phyloP scores from a whole-genome alignment of 2,329 filamentous ascomycete genomes.

The Epichloe baconii region DNA sequence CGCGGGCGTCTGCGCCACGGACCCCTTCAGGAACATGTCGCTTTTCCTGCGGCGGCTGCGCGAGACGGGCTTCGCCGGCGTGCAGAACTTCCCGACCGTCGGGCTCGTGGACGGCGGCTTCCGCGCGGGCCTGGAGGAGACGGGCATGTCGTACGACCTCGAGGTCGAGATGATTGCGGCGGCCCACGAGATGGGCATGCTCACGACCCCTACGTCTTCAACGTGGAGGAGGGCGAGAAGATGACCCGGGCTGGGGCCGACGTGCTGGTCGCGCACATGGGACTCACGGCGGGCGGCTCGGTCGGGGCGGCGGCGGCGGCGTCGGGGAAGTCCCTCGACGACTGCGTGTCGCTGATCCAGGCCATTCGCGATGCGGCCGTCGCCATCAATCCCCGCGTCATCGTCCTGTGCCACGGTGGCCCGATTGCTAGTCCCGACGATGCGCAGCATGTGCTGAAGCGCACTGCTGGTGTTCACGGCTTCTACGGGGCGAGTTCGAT shows the following conservation, averaged over 20 bases:
- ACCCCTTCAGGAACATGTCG: conserved; percentile 52
- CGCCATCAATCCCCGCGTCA: conserved; percentile 39
- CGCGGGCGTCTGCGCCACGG: conserved; percentile 58
- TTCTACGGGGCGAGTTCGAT: conserved; percentile 61
- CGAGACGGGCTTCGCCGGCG: conserved; percentile 50
- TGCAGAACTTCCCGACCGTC: conserved; percentile 65
- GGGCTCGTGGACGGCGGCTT: conserved; percentile 58
- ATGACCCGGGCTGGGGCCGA: conserved; percentile 56
- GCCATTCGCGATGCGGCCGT: conserved; percentile 49
- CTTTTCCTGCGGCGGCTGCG: conserved; percentile 47
- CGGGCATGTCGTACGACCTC: conserved; percentile 53
- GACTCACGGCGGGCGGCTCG: conserved; percentile 48
- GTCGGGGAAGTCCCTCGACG: conserved; percentile 47
- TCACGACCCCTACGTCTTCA: conserved; percentile 61
- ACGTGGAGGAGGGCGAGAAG: conserved; percentile 41
- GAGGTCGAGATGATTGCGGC: conserved; percentile 54
- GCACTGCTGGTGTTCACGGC: conserved; percentile 50
- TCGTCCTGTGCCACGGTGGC: conserved; percentile 53
- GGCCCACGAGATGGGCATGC: conserved; percentile 45
- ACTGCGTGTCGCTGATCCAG: conserved; percentile 49
- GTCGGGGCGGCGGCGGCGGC: conserved; percentile 51
- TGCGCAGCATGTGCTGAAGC: conserved; percentile 46
- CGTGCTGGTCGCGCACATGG: conserved; percentile 56
- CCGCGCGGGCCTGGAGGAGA: conserved; percentile 55
- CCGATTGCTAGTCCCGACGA: conserved; percentile 52